These are phyloP conservation scores for Vigna unguiculata DNA, from an alignment of 306 rosid genomes.

Conservation along the genomic window DNA sequence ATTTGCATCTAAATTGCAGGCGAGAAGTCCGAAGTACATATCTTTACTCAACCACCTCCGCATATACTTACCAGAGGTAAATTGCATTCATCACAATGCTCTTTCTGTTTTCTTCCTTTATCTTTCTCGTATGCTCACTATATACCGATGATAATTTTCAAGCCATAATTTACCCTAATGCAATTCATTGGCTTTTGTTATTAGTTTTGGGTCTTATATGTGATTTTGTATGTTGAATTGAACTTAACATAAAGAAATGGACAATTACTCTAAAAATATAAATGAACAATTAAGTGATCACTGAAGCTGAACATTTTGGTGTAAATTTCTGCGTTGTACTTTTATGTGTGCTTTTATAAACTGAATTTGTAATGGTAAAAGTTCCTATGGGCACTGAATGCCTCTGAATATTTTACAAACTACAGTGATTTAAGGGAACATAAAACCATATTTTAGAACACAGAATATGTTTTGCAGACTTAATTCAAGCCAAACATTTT, in stretches of 20 bases:
- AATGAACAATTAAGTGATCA: conserved; percentile 15
- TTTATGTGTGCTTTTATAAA: neutral
- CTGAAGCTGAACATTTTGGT: neutral
- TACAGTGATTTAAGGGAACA: conserved; percentile 24
- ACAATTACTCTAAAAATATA: neutral
- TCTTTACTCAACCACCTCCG: conserved; percentile 98
- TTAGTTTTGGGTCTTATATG: neutral
- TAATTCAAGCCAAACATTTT: neutral
- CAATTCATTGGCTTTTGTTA: conserved; percentile 11
- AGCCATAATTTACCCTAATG: neutral
- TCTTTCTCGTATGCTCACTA: neutral
- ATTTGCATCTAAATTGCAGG: conserved; percentile 92
- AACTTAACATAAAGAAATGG: conserved; percentile 24
- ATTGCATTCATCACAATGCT: conserved; percentile 32
- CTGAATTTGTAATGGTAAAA: conserved; percentile 13
- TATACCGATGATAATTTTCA: conserved; percentile 19
- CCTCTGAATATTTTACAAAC: conserved; percentile 17
- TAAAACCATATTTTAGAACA: conserved; percentile 11
- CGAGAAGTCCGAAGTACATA: conserved; percentile 98
- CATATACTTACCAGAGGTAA: conserved; percentile 96
- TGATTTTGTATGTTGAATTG: conserved; percentile 3
- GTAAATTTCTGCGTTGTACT: conserved; percentile 20
- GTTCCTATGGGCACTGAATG: conserved; percentile 1
- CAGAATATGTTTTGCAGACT: conserved; percentile 5
- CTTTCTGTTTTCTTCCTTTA: conserved; percentile 1